phyloP scores from a whole-genome alignment of 148 eudicot genomes.

The Cornus florida region DNA sequence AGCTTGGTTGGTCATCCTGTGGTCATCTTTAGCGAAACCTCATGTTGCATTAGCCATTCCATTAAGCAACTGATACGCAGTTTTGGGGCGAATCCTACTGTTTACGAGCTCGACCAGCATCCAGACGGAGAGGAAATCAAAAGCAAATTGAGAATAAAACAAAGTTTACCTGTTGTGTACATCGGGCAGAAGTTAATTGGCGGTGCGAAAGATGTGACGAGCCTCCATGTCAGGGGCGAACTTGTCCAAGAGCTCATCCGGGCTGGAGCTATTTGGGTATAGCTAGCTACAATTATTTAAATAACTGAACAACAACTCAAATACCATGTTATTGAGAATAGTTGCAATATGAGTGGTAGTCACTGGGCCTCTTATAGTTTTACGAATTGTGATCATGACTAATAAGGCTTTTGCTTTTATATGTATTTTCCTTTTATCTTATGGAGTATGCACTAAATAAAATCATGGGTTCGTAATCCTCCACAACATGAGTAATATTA shows the following conservation, averaged over 20 bases:
- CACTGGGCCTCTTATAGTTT: too few species aligned
- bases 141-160: conserved; percentile 46
- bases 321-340: too few species aligned
- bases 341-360: too few species aligned
- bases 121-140: conserved; percentile 62
- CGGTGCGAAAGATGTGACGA: conserved; percentile 74
- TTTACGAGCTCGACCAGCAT: conserved; percentile 66
- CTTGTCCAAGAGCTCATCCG: conserved; percentile 55
- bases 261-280: conserved; percentile 72
- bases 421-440: too few species aligned
- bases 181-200: conserved; percentile 65
- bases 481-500: too few species aligned
- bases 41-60: conserved; percentile 68
- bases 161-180: conserved; percentile 61
- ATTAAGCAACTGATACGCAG: conserved; percentile 55
- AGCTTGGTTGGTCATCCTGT: conserved; percentile 49
- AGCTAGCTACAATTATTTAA: conserved; percentile 1
- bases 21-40: conserved; percentile 75
- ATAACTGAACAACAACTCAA: background rate
- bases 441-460: too few species aligned
- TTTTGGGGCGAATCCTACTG: conserved; percentile 65
- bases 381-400: too few species aligned
- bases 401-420: too few species aligned
- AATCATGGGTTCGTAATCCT: too few species aligned
- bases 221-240: conserved; percentile 69